Conservation (phyloP, 805 yeast genomes). For the Yueomyces sinensis region DNA sequence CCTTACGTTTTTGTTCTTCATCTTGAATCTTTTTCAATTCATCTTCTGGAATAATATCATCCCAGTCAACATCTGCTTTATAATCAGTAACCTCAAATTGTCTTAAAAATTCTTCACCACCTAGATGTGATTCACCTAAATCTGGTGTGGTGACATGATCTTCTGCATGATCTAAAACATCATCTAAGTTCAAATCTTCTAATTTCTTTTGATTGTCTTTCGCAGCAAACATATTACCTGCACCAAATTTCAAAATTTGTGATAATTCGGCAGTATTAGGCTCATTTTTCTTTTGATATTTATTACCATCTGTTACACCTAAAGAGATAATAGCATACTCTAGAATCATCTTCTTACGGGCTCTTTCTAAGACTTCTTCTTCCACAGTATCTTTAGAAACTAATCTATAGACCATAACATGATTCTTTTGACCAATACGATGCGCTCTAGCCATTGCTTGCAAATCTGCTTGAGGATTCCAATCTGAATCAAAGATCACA, state of each 20-base stretch:
- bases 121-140: conserved; percentile 90
- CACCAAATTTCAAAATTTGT: conserved; percentile 94
- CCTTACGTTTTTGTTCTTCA: conserved; percentile 76
- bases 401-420: conserved; percentile 92
- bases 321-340: conserved; percentile 95
- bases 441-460: conserved; percentile 99
- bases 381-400: conserved; percentile 98
- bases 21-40: conserved; percentile 81
- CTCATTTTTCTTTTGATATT: conserved; percentile 43
- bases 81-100: conserved; percentile 98
- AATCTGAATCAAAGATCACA: conserved; percentile 92
- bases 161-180: conserved; percentile 91
- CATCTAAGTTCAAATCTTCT: conserved; percentile 90
- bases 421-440: conserved; percentile 98
- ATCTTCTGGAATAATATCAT: conserved; percentile 93
- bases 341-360: conserved; percentile 93
- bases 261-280: conserved; percentile 77
- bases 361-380: conserved; percentile 93
- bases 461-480: conserved; percentile 99
- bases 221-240: conserved; percentile 97
- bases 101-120: conserved; percentile 93
- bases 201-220: conserved; percentile 87
- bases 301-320: conserved; percentile 72
- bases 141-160: conserved; percentile 96
- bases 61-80: conserved; percentile 98